Evolutionary conservation across 352 stramenopile species (phyloP).

Genomic region (Phytophthora pinifolia): DNA sequence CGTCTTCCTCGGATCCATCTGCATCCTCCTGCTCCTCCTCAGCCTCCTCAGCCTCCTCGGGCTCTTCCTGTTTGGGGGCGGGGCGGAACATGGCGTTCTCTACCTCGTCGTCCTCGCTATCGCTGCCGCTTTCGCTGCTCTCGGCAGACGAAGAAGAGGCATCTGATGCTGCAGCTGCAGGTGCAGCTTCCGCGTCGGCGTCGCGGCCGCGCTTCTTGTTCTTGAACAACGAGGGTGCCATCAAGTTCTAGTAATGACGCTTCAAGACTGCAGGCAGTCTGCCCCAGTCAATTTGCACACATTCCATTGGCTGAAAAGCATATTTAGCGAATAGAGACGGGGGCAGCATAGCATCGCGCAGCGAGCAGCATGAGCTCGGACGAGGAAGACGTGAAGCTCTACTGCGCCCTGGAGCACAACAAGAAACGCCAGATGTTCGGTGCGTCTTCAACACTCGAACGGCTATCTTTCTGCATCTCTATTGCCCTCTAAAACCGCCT

Average conservation of each 20-base stretch:
- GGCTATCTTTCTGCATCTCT: neutral
- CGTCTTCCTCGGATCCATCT: conserved; percentile 12
- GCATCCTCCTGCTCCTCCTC: conserved; percentile 13
- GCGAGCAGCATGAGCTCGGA: conserved; percentile 60
- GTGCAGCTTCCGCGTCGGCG: neutral
- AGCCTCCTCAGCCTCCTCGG: conserved; percentile 19
- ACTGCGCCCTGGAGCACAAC: conserved; percentile 67
- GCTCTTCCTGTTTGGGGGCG: conserved; percentile 28
- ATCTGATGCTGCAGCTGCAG: neutral
- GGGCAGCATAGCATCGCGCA: too few species aligned
- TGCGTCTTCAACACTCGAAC: conserved; percentile 21
- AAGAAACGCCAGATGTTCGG: conserved; percentile 66
- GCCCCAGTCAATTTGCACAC: conserved; percentile 25
- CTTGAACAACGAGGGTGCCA: conserved; percentile 26
- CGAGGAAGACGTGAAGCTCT: conserved; percentile 65
- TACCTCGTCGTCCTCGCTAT: conserved; percentile 62
- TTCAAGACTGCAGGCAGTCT: conserved; percentile 7
- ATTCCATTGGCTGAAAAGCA: conserved; percentile 24
- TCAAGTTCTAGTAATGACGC: conserved; percentile 13
- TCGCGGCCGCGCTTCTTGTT: conserved; percentile 33
- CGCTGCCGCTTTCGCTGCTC: conserved; percentile 22
- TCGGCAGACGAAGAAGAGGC: conserved; percentile 15
- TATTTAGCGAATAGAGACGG: conserved; percentile 26
- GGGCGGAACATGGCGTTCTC: conserved; percentile 80
- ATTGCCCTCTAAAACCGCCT: neutral